Conservation (phyloP, 192 early-diverging fungal genomes). For the Mortierella claussenii region DNA sequence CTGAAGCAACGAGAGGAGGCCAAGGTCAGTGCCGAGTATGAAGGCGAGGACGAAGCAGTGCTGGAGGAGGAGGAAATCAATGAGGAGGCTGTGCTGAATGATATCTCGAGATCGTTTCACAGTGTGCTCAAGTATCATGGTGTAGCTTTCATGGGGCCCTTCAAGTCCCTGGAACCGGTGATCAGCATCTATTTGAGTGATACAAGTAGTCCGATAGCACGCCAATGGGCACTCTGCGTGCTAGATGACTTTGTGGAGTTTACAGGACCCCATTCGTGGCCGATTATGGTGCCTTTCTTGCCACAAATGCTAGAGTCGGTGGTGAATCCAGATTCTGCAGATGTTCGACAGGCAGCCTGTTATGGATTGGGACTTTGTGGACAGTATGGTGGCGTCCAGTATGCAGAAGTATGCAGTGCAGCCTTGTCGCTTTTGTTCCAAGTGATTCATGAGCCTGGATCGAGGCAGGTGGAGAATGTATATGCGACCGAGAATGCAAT, state of each 20-base stretch:
- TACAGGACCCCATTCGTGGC: slow-evolving; percentile 76
- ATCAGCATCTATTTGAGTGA: slow-evolving; percentile 71
- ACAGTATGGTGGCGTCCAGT: slow-evolving; percentile 85
- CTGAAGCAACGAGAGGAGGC: slow-evolving; percentile 76
- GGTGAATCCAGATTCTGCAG: slow-evolving; percentile 56
- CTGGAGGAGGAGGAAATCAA: slow-evolving; percentile 81
- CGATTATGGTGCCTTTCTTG: slow-evolving; percentile 77
- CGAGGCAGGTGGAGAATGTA: slow-evolving; percentile 78
- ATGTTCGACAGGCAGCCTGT: slow-evolving; percentile 92
- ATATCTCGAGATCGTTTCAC: slow-evolving; percentile 84
- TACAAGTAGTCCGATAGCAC: slow-evolving; percentile 61
- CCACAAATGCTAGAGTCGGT: slow-evolving; percentile 65
- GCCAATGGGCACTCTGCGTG: slow-evolving; percentile 94
- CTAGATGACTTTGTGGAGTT: slow-evolving; percentile 94
- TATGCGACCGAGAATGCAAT: slow-evolving; percentile 94
- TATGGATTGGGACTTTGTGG: slow-evolving; percentile 94
- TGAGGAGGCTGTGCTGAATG: slow-evolving; percentile 82
- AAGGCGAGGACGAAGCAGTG: slow-evolving; percentile 91
- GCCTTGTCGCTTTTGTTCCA: slow-evolving; percentile 81
- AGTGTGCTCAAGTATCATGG: slow-evolving; percentile 81
- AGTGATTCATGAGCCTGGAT: slow-evolving; percentile 68
- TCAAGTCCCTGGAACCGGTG: slow-evolving; percentile 83
- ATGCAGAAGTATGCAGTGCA: slow-evolving; percentile 75
- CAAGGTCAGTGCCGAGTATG: slow-evolving; percentile 71
- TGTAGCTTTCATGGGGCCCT: slow-evolving; percentile 75